These are phyloP conservation scores for Exophiala sideris DNA, from an alignment of 2,329 filamentous ascomycete genomes.

Conservation along the genomic window DNA sequence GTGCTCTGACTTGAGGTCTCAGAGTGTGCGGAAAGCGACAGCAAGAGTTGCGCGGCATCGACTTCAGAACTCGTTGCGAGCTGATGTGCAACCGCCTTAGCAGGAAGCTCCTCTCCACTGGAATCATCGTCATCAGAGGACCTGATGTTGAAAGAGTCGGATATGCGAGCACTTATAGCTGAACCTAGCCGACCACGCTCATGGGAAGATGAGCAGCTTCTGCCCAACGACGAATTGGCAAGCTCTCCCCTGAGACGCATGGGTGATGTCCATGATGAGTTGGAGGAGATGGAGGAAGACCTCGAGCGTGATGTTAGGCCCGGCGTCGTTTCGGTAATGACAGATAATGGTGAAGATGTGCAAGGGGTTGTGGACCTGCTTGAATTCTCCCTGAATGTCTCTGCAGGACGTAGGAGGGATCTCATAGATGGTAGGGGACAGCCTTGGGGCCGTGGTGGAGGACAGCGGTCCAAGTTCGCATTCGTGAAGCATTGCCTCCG, in stretches of 20 bases:
- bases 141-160: not conserved
- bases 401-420: slow-evolving; percentile 22
- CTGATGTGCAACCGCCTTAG: not conserved
- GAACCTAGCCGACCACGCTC: not conserved
- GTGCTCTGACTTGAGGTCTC: slow-evolving; percentile 22
- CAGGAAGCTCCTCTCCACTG: slow-evolving; percentile 8
- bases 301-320: slow-evolving; percentile 53
- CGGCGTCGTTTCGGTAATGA: slow-evolving; percentile 58
- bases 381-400: slow-evolving; percentile 16
- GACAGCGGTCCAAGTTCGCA: slow-evolving; percentile 53
- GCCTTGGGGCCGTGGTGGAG: slow-evolving; percentile 32
- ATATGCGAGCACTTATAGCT: not conserved
- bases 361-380: slow-evolving; percentile 16
- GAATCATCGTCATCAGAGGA: slow-evolving; percentile 15
- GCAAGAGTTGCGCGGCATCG: slow-evolving; percentile 14
- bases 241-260: slow-evolving; percentile 1
- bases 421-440: slow-evolving; percentile 13
- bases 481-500: slow-evolving; percentile 55
- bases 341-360: slow-evolving; percentile 58
- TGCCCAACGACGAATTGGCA: slow-evolving; percentile 14
- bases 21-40: slow-evolving; percentile 18
- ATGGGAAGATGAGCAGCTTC: slow-evolving; percentile 9
- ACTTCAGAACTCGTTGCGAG: slow-evolving; percentile 13
- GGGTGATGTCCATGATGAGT: slow-evolving; percentile 31
- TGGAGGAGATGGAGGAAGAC: slow-evolving; percentile 48